Base-by-base conservation (phyloP, 2,329 filamentous ascomycete species). In the Clonostachys sp. region DNA sequence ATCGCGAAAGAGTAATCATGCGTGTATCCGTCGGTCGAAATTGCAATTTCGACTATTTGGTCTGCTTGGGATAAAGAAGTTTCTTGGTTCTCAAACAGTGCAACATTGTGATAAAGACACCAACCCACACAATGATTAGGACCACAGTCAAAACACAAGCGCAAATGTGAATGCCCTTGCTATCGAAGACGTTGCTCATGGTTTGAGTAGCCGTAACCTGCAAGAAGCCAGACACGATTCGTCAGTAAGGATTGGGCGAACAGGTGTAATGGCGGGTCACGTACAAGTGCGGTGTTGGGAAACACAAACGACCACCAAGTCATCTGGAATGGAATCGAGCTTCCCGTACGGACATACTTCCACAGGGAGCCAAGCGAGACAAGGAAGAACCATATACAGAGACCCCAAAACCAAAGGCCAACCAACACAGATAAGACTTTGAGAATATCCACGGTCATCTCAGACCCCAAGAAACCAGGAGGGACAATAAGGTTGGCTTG, bases 291-390 rank as follows among this genome's bases (percentile, higher is more conserved):
- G 1, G 87, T 91, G 55, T 91, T 90, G 3, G 88, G 87, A 57
- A 91, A 91, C 6, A 91, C 77, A 63, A 91, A 92, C 5, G 83
- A 88, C 66, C 86, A 94, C 84, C 88, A 95, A 2, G 84, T 89
- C 87, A 94, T 91, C 16, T 87, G 84, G 58, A 91, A 94, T 5
- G 82, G 77, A 71, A 91, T 81, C 49, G 74, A 78, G 36, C 77
- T 75, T 12, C 77, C 70, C 3, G 68, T 62, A 0, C 74, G 70
- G 17, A 84, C 72, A 45, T 86, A 84, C 33, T 83, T 86, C 75
- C 78, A 86, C 50, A 92, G 78, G 3, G 87, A 87, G 3, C 87
- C 85, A n/a, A 88, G 78, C 2, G 83, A 86, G 12, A 94, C 83
- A 48, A 92, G 71, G 64, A 92, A 92, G 70, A 92, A 94, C 84